A percentile compares a stretch with the other conserved stretches of the same genome.
Conservation (phyloP, 2,329 filamentous ascomycete genomes). For the Claviceps humidiphila region DNA sequence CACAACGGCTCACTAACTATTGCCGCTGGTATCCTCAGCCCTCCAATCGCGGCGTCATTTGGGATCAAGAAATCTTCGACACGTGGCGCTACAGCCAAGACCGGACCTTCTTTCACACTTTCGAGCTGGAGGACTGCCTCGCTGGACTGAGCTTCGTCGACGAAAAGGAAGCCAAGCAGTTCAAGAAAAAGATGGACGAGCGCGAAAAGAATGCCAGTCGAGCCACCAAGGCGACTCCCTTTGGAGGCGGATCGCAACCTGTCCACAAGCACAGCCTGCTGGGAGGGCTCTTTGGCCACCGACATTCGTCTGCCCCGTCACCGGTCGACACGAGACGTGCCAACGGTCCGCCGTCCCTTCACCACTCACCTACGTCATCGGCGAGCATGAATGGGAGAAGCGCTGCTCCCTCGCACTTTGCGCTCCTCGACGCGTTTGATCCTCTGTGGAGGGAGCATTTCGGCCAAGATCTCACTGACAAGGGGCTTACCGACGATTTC, state of each 20-base stretch:
- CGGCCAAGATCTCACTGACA: constrained; percentile 47
- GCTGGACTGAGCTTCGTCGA: constrained; percentile 87
- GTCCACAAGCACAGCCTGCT: constrained; percentile 33
- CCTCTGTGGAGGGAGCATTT: constrained; percentile 52
- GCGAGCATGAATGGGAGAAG: constrained; percentile 31
- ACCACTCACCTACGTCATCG: constrained; percentile 27
- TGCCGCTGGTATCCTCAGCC: constrained; percentile 32
- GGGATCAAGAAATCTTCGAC: constrained; percentile 97
- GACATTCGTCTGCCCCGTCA: constrained; percentile 43
- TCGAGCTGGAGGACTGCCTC: constrained; percentile 85
- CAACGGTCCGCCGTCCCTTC: constrained; percentile 22
- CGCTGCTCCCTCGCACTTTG: constrained; percentile 40
- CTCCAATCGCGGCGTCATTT: constrained; percentile 71
- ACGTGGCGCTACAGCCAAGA: constrained; percentile 93
- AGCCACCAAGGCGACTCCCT: constrained; percentile 66
- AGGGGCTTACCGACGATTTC: constrained; percentile 52
- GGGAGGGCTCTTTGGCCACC: constrained; percentile 50
- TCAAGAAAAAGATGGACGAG: constrained; percentile 95
- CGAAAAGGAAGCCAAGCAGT: constrained; percentile 93
- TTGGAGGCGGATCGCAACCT: constrained; percentile 39
- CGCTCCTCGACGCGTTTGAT: constrained; percentile 50
- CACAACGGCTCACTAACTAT: constrained; percentile 5
- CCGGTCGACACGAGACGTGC: constrained; percentile 39
- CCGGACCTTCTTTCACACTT: constrained; percentile 93
- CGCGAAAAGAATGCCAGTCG: constrained; percentile 92